Evolutionary conservation across 176 grass and related monocot genomes (phyloP).

Genomic region (Zoysia pacifica): DNA sequence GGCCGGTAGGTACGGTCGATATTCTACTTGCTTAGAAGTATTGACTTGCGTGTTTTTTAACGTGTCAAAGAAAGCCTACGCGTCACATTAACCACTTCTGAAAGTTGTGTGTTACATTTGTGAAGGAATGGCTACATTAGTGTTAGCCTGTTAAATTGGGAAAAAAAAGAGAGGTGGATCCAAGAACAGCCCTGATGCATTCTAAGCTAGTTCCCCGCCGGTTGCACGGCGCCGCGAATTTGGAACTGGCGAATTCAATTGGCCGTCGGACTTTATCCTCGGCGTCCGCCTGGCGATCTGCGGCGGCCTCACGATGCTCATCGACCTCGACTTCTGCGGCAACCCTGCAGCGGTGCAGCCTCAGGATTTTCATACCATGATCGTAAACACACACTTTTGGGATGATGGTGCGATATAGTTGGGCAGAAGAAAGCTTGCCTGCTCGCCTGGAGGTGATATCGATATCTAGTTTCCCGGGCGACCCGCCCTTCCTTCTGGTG

Average conservation of each 20-base stretch:
- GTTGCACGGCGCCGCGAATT: slow-evolving; percentile 24
- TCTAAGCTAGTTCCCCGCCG: slow-evolving; percentile 50
- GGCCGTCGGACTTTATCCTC: slow-evolving; percentile 59
- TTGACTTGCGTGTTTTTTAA: not conserved
- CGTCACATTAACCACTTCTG: too few species aligned
- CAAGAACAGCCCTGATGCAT: not conserved
- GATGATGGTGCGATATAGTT: too few species aligned
- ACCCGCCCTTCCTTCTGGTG: slow-evolving; percentile 20
- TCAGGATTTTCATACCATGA: not conserved
- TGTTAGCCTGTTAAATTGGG: not conserved
- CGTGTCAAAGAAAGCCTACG: too few species aligned
- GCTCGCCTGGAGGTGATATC: slow-evolving; percentile 38
- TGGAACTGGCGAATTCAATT: slow-evolving; percentile 25
- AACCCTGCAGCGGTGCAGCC: not conserved
- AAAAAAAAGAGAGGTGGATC: not conserved
- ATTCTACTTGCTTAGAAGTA: not conserved
- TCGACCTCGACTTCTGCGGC: slow-evolving; percentile 45
- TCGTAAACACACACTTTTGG: not conserved
- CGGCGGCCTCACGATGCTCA: slow-evolving; percentile 30
- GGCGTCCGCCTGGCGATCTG: slow-evolving; percentile 30
- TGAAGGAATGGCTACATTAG: not conserved
- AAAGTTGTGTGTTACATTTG: not conserved
- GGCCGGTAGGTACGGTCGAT: not conserved
- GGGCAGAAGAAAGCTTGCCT: slow-evolving; percentile 41
- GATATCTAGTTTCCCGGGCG: slow-evolving; percentile 39